A percentile compares a stretch with the other conserved stretches of the same genome.
Evolutionary conservation across 2,329 filamentous ascomycete genomes (phyloP).

Genomic region (Bipolaris zeicola): DNA sequence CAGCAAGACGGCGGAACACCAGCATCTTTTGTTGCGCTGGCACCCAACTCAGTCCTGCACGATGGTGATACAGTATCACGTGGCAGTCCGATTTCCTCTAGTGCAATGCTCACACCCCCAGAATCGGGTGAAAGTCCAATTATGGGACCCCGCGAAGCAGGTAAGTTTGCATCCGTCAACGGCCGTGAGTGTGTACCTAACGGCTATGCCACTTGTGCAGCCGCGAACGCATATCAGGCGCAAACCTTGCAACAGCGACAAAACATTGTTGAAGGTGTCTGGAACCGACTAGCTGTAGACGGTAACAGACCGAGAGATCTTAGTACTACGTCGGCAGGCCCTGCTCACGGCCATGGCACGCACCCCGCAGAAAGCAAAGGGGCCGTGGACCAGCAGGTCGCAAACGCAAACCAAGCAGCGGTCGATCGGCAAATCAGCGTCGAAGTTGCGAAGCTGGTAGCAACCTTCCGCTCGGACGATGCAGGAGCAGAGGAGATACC

Average conservation of each 20-base stretch:
- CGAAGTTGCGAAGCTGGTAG: slow-evolving; percentile 37
- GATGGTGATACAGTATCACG: slow-evolving; percentile 34
- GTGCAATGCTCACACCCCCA: slow-evolving; percentile 38
- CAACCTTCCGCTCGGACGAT: slow-evolving; percentile 34
- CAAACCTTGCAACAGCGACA: slow-evolving; percentile 22
- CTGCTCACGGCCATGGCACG: background rate
- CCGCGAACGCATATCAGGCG: slow-evolving; percentile 13
- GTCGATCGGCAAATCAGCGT: slow-evolving; percentile 34
- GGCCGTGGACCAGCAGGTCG: slow-evolving; percentile 28
- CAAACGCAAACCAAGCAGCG: slow-evolving; percentile 27
- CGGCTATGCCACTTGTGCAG: slow-evolving; percentile 11
- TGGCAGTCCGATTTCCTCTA: slow-evolving; percentile 34
- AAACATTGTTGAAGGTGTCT: slow-evolving; percentile 31
- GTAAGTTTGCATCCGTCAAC: slow-evolving; percentile 19
- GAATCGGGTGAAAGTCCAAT: slow-evolving; percentile 39
- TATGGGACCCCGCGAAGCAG: slow-evolving; percentile 24
- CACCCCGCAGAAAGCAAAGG: slow-evolving; percentile 22
- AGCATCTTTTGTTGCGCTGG: slow-evolving; percentile 38
- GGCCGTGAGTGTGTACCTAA: slow-evolving; percentile 13
- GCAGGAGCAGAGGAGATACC: slow-evolving; percentile 26
- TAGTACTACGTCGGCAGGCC: slow-evolving; percentile 13
- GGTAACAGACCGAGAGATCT: slow-evolving; percentile 22
- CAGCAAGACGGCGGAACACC: slow-evolving; percentile 31
- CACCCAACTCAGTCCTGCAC: slow-evolving; percentile 34
- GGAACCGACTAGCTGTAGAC: slow-evolving; percentile 28